Evolutionary conservation across 805 yeast species (phyloP).

Genomic region (Candida golubevii): DNA sequence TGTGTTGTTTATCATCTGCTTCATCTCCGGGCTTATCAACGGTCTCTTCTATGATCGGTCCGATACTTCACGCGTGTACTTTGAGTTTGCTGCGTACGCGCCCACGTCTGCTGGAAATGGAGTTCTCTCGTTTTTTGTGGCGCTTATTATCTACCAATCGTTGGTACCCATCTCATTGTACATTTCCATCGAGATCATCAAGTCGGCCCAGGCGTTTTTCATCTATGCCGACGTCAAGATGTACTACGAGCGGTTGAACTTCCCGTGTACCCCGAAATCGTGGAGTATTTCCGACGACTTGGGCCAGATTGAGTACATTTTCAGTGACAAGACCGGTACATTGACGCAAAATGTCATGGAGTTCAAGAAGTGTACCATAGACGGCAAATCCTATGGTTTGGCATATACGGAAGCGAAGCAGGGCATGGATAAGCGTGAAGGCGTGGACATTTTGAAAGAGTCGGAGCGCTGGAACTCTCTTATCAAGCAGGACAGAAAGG

Average conservation of each 20-base stretch:
- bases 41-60: constrained; percentile 53
- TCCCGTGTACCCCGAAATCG: constrained; percentile 78
- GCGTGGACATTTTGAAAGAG: constrained; percentile 67
- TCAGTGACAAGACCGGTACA: constrained; percentile 84
- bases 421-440: constrained; percentile 74
- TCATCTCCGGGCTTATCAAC: constrained; percentile 64
- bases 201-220: constrained; percentile 77
- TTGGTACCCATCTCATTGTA: constrained; percentile 80
- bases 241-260: constrained; percentile 66
- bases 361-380: constrained; percentile 73
- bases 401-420: constrained; percentile 83
- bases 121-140: constrained; percentile 67
- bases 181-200: constrained; percentile 77
- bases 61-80: constrained; percentile 46
- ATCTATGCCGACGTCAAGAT: constrained; percentile 70
- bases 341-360: constrained; percentile 84
- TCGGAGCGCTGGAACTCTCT: constrained; percentile 49
- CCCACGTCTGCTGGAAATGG: constrained; percentile 62
- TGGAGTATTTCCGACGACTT: constrained; percentile 85
- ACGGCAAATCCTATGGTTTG: constrained; percentile 67
- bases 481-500: constrained; percentile 46
- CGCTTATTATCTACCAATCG: constrained; percentile 71
- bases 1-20: constrained; percentile 59
- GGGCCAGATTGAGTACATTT: constrained; percentile 81
- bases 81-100: constrained; percentile 60